Conservation (phyloP, 768 basidiomycete species). For the Cystobasidium onofrii region DNA sequence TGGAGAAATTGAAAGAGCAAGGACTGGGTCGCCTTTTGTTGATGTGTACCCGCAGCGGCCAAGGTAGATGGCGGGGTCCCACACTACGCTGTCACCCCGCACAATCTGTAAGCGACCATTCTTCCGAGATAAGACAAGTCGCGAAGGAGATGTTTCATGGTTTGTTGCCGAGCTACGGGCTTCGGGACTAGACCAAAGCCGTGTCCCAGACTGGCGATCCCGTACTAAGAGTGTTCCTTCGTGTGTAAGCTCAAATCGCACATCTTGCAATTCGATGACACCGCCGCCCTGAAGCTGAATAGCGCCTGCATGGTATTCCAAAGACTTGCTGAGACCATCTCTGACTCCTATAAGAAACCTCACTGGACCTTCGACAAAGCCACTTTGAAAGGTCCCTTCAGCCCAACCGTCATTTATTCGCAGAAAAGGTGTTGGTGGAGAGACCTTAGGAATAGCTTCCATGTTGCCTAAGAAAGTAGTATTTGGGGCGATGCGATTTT, state of each 20-base stretch:
- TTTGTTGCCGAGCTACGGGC: neutral
- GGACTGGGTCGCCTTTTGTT: neutral
- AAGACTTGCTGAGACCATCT: slow-evolving; percentile 35
- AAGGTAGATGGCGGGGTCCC: slow-evolving; percentile 10
- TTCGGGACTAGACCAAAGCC: slow-evolving; percentile 21
- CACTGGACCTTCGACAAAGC: slow-evolving; percentile 39
- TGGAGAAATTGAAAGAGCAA: neutral
- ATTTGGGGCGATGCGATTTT: slow-evolving; percentile 41
- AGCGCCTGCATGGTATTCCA: slow-evolving; percentile 36
- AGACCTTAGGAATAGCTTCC: slow-evolving; percentile 30
- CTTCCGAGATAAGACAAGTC: neutral
- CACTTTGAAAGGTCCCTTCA: slow-evolving; percentile 36
- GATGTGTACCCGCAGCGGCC: neutral
- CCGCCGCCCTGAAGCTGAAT: neutral
- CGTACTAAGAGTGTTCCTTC: slow-evolving; percentile 14
- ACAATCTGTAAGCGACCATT: neutral
- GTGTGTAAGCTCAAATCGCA: neutral
- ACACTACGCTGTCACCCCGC: neutral
- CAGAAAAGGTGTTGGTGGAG: slow-evolving; percentile 40
- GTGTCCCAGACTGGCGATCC: neutral
- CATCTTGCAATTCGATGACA: slow-evolving; percentile 9
- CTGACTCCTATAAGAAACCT: slow-evolving; percentile 41
- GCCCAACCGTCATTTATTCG: slow-evolving; percentile 33
- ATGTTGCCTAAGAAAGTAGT: slow-evolving; percentile 38
- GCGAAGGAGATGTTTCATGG: neutral